Base-by-base conservation (phyloP, 1,139 yeast genomes). In the Magnusiomyces tetraspermus region DNA sequence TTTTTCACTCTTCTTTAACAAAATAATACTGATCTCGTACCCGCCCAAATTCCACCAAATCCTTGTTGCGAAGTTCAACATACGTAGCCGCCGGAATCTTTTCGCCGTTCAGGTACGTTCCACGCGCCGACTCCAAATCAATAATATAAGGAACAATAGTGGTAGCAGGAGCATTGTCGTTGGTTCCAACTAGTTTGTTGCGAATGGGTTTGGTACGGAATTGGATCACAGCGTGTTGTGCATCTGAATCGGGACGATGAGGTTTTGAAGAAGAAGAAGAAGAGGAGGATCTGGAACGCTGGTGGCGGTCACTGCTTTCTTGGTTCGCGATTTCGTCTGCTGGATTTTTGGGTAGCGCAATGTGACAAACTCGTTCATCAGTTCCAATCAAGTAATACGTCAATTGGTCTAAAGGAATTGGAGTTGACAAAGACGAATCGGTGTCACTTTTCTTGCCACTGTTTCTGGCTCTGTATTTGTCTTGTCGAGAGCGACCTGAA, bases 181-280 rank as follows among this genome's bases (percentile, higher is more conserved):
- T 51, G 13, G 50, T 50, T 22, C 57, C 63, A 31, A 63, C 61
- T n/a, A 59, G 62, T 42, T 57, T 54, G 24, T 60, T 58, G 17
- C 61, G 58, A 1, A 54, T 58, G 19, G 51, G 44, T 21, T 60
- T 60, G 17, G 53, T 51, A 26, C 78, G 63, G 57, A 76, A 79
- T 58, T 80, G 85, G 11, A 80, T 66, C 0, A 73, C 84, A 10
- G 83, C 81, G 58, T 80, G 85, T 59, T 76, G 78, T 52, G 74
- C 49, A 15, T 51, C 56, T 2, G 51, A 51, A 21, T 19, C 43
- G 13, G 43, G 23, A 2, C 30, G 40, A 6, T 36, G 37, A 4
- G 23, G 15, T 44, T 44, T 44, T n/a, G n/a, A n/a, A n/a, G n/a
- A n/a, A n/a, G n/a, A n/a, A n/a, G n/a, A n/a, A n/a, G n/a, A n/a